Conservation (phyloP, 257 asterid genomes). For the Nicotiana tomentosiformis region DNA sequence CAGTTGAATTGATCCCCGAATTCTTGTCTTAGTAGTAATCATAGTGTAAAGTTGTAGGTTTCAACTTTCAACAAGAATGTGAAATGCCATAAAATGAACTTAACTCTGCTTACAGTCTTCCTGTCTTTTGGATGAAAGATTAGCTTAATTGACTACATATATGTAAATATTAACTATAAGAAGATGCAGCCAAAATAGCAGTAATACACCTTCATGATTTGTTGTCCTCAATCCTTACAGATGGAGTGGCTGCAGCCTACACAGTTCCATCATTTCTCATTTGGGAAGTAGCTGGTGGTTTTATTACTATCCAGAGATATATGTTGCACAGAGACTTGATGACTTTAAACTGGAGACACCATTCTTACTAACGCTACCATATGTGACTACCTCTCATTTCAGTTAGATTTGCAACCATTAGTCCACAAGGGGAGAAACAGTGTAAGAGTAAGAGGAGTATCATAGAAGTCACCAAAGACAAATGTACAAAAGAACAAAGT, state of each 20-base stretch:
- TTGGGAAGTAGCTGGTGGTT: not conserved
- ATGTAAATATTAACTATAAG: too few relatives aligned
- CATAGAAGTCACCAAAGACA: not conserved
- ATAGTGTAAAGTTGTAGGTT: not conserved
- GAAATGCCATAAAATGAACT: not conserved
- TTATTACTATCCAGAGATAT: not conserved
- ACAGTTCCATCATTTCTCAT: not conserved
- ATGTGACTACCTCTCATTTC: not conserved
- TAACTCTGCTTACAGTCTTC: too few relatives aligned
- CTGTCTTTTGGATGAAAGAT: too few relatives aligned
- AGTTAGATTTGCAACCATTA: not conserved
- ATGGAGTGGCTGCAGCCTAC: not conserved
- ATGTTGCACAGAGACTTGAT: not conserved
- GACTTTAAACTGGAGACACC: not conserved
- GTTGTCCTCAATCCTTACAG: not conserved
- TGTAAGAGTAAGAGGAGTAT: not conserved
- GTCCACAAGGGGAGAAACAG: not conserved
- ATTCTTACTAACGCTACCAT: not conserved
- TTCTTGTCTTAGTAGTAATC: not conserved
- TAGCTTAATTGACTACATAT: too few relatives aligned
- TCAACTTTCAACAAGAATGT: conserved; percentile 8
- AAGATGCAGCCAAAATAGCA: too few relatives aligned
- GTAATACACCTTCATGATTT: not conserved
- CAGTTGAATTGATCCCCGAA: not conserved
- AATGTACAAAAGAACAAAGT: not conserved